Base-by-base conservation (phyloP, 495 filamentous ascomycete genomes). In the Halenospora varia region DNA sequence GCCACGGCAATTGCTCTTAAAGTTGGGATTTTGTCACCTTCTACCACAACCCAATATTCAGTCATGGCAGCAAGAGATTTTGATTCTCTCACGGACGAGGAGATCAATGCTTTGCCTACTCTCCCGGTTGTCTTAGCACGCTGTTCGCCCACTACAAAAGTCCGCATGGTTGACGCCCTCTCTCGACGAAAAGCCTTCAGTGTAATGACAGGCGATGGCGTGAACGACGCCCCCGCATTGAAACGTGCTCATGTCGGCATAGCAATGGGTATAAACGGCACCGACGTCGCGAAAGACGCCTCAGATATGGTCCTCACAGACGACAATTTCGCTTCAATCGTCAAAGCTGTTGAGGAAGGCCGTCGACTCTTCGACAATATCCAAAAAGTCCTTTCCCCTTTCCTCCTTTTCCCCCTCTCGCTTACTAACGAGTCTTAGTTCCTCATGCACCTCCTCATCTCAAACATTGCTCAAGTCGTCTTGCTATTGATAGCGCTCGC, bases 301-400 rank as follows among this genome's bases (percentile, higher is more conserved):
- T 82, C 87, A 0, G 86, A 89, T 66, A 88, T 91, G 61, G 83
- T 91, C 3, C 73, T 91, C 10, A 88, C 85, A 1, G 84, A 89
- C 68, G 87, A 89, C 64, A 88, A 90, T 65, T 90, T 90, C 60
- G 84, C 87, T 0, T 84, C 79, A 15, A 89, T 90, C 52, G 82
- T 88, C 19, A 85, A 86, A 48, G 83, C 85, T 3, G 81, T 88
- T 47, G 81, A 86, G 59, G 86, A 88, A 62, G 86, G 86, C 18
- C 78, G 86, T 10, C 77, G 53, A 24, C 39, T 59, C 10, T 59
- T 59, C 35, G 56, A 59, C 25, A 59, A 59, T 25, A 59, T 59
- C 25, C 56, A 59, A 24, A 59, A 57, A 17, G 53, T 56, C 22
- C n/a, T n/a, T 11, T 19, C 22, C 17, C 22, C 22, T 24, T 39